Evolutionary conservation across 495 filamentous ascomycete genomes (phyloP), one percentile per base, ranked within the genome.

Genomic region (Penicillium maclennaniae): DNA sequence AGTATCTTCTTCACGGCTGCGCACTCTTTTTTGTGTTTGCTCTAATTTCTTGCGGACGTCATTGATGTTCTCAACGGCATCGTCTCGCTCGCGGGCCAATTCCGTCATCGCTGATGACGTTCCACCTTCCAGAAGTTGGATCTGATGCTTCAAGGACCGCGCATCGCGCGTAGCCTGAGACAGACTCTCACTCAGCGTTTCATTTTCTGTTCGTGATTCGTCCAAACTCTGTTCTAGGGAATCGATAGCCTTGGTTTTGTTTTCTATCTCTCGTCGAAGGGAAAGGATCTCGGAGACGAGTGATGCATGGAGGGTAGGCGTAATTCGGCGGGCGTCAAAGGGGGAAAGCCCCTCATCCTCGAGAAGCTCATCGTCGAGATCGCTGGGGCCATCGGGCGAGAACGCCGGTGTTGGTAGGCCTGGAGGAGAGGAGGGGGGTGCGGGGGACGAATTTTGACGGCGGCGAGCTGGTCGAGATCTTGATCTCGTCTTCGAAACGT

Each of bases 281-380:
- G 84, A 82, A 21, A 97, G 79, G 54, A 98, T 98, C 67, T 98
- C 92, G 0, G 92, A 90, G 6, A 98, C 92, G 7, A 98, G 78
- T 42, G 88, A 96, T 14, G 93, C 93, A 71, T 97, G 95, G 17
- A 97, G 78, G 2, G 91, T 97, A 4, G 93, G 93, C 6, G 93
- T 97, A 60, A 99, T 96, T 17, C 92, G 80, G 46, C 91, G 83
- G 6, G 93, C 88, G 62, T 97, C 92, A 19, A 96, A 75, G 16
- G 89, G 82, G 17, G 88, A 88, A 42, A 92, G 81, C 52, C 75
- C 83, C 49, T 95, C 87, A 48, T 92, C 86, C 53, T 79, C 82
- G 10, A 70, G 67, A 59, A 86, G 78, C 53, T 82, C 82, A 0
- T 82, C 82, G 0, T 82, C 83, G 17, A 72, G 70, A 52, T 81